Evolutionary conservation across 2,329 filamentous ascomycete genomes (phyloP).

Genomic region (Passalora sequoiae): DNA sequence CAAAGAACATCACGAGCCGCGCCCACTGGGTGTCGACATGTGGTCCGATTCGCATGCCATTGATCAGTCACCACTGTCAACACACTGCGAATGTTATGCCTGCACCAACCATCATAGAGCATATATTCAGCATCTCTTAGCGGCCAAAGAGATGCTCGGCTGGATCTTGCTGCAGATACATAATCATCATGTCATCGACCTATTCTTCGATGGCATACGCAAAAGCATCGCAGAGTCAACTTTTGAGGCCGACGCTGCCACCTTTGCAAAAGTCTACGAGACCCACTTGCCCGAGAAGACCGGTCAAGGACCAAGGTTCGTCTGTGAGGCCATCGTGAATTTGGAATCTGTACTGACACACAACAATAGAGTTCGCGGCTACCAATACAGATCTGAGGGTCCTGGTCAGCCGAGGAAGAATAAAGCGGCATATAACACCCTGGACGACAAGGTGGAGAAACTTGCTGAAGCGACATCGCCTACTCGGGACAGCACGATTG

Average conservation of each 20-base stretch:
- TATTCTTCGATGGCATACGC: slow-evolving; percentile 70
- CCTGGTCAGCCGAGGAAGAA: slow-evolving; percentile 59
- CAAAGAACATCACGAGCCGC: slow-evolving; percentile 20
- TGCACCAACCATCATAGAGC: slow-evolving; percentile 80
- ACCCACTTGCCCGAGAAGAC: slow-evolving; percentile 65
- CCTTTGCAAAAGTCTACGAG: slow-evolving; percentile 66
- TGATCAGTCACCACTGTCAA: slow-evolving; percentile 57
- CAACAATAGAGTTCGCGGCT: slow-evolving; percentile 60
- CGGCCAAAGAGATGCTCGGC: slow-evolving; percentile 91
- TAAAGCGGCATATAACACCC: slow-evolving; percentile 62
- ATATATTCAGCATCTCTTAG: slow-evolving; percentile 79
- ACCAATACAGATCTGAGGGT: slow-evolving; percentile 70
- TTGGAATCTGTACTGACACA: too few species aligned
- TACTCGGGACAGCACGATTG: slow-evolving; percentile 36
- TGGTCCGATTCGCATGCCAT: slow-evolving; percentile 60
- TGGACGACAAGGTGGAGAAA: slow-evolving; percentile 47
- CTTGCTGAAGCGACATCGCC: slow-evolving; percentile 46
- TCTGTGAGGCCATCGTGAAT: too few species aligned
- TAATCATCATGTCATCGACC: slow-evolving; percentile 68
- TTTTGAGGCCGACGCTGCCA: slow-evolving; percentile 51
- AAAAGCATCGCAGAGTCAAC: slow-evolving; percentile 54
- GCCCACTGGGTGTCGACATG: slow-evolving; percentile 69
- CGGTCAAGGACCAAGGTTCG: slow-evolving; percentile 66
- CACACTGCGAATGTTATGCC: slow-evolving; percentile 71
- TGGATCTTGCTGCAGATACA: slow-evolving; percentile 92